A percentile compares a stretch with the other conserved stretches of the same genome.
Evolutionary conservation across 805 yeast species (phyloP).

Genomic region (Nakazawaea holstii): DNA sequence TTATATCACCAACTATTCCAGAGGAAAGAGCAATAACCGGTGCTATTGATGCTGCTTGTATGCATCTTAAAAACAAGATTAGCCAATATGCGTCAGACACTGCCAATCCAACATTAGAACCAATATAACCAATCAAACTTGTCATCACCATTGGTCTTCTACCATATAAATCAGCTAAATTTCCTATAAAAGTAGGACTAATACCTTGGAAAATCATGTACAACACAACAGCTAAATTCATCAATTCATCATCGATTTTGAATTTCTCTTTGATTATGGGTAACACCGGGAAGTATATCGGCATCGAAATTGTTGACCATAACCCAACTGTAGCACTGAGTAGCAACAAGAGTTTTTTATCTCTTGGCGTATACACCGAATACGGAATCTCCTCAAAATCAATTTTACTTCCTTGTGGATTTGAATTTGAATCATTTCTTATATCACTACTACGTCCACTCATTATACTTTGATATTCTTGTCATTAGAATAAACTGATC

Average conservation of each 20-base stretch:
- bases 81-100: conserved; percentile 43
- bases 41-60: conserved; percentile 71
- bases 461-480: no score
- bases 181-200: conserved; percentile 56
- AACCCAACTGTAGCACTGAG: conserved; percentile 44
- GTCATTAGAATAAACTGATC: no score
- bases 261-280: conserved; percentile 46
- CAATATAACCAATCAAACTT: conserved; percentile 44
- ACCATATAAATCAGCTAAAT: conserved; percentile 60
- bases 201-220: conserved; percentile 67
- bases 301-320: conserved; percentile 64
- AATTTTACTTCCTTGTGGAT: no score
- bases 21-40: conserved; percentile 61
- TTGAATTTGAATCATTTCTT: no score
- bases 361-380: conserved; percentile 38
- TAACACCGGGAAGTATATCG: conserved; percentile 72
- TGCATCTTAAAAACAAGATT: conserved; percentile 53
- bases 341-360: conserved; percentile 33
- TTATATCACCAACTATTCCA: conserved; percentile 65
- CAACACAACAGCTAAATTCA: conserved; percentile 62
- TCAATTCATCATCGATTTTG: conserved; percentile 40
- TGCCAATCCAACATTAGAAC: conserved; percentile 57
- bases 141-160: conserved; percentile 54
- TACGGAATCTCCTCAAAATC: conserved; percentile 25
- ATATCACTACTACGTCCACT: no score